Base-by-base conservation (phyloP, 768 basidiomycete species). In the Tephrocybe sp. region DNA sequence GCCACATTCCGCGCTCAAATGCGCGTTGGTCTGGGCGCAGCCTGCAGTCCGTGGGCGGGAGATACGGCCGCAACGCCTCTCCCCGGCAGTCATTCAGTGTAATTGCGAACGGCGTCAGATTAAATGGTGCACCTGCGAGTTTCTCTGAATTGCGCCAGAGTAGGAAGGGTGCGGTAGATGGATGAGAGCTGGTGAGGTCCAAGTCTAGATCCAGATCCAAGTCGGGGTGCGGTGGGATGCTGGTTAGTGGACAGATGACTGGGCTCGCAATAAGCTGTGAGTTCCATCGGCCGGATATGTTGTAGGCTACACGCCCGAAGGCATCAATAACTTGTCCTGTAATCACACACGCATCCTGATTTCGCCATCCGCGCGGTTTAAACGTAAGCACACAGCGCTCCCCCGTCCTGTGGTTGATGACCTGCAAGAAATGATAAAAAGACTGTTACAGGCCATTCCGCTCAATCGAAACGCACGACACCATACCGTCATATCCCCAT, bases 211-310 rank as follows among this genome's bases (percentile, higher is more conserved):
- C 69, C 4, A 72, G 67, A 12, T 72, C 68, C 40, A 91, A 68
- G 2, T 77, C 62, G 30, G 84, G 78, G 59, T 95, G 92, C 0
- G 92, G 93, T 48, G 86, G 77, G 11, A 93, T 75, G 36, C 72
- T 74, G 11, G 81, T 84, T 3, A 26, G 3, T 26, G 26, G 26
- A 38, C 66, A 67, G 7, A 79, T 87, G 8, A 81, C 79, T 17
- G 80, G 78, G 8, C 92, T 82, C 16, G 92, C 92, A 47, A 98
- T 85, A 31, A 98, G 83, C 62, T 98, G 95, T 38, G 89, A 89
- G 62, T 92, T 93, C 96, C 95, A 98, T 2, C 93, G 80, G 3
- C 95, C 95, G 0, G 94, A 93, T 41, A 98, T 92, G 51, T 96
- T 92, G 68, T 95, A 90, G 0, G 77, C 82, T 26, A 85, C 72